A percentile compares a stretch with the other conserved stretches of the same genome.
phyloP scores from a whole-genome alignment of 1,139 yeast species.

The Suhomyces bokatorum region DNA sequence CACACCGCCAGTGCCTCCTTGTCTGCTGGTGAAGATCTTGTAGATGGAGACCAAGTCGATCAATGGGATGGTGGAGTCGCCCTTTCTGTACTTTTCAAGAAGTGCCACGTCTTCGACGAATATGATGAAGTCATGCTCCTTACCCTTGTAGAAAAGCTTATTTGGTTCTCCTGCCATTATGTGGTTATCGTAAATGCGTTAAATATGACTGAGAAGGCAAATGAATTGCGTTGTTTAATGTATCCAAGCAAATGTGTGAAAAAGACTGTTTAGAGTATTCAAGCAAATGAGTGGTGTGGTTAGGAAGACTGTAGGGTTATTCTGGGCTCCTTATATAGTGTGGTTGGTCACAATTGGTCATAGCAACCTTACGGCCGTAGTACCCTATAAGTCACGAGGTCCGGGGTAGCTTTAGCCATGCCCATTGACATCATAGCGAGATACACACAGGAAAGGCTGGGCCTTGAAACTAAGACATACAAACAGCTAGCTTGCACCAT shows the following conservation, averaged over 20 bases:
- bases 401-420: not conserved
- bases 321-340: not conserved
- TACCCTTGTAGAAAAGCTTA: constrained; percentile 68
- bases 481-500: too few relatives aligned
- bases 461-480: too few relatives aligned
- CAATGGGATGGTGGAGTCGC: constrained; percentile 57
- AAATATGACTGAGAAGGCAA: not conserved
- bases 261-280: too few relatives aligned
- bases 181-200: not conserved
- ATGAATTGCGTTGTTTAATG: too few relatives aligned
- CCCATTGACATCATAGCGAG: not conserved
- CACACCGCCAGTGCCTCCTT: constrained; percentile 72
- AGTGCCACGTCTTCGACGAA: constrained; percentile 58
- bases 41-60: constrained; percentile 65
- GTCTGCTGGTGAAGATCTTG: constrained; percentile 59
- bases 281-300: too few relatives aligned
- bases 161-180: constrained; percentile 17
- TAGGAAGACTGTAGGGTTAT: too few relatives aligned
- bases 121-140: constrained; percentile 59
- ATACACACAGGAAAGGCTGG: not conserved
- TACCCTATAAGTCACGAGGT: not conserved
- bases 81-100: constrained; percentile 49
- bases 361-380: not conserved
- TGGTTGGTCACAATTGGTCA: not conserved
- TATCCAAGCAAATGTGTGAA: too few relatives aligned